Evolutionary conservation across 208 protist genomes (phyloP).

Genomic region (Trichomonas gallinae): DNA sequence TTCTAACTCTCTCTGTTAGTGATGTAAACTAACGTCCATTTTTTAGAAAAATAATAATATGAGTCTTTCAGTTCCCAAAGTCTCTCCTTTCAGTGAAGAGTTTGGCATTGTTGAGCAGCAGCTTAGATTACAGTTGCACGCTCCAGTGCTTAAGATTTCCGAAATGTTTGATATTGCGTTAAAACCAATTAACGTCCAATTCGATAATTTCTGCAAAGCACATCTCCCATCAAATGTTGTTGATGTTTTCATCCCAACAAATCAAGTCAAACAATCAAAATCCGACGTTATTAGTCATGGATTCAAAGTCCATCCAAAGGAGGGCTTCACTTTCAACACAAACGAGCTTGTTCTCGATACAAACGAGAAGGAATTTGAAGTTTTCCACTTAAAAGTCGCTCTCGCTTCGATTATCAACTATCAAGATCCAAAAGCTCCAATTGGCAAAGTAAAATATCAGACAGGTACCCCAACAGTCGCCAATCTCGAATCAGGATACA

Average conservation of each 20-base stretch:
- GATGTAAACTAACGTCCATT: no score
- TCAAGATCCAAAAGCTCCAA: neutral
- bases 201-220: neutral
- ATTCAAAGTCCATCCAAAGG: neutral
- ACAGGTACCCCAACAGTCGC: neutral
- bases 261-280: neutral
- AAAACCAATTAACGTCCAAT: neutral
- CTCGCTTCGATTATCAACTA: neutral
- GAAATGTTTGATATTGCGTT: neutral
- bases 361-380: neutral
- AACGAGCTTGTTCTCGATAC: neutral
- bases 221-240: neutral
- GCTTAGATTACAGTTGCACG: neutral
- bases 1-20: no score
- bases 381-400: neutral
- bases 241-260: neutral
- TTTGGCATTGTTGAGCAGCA: neutral
- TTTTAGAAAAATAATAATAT: neutral
- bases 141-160: neutral
- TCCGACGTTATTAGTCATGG: neutral
- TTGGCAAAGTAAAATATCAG: neutral
- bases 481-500: neutral
- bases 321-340: neutral
- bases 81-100: neutral
- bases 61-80: neutral